These are phyloP conservation scores for Phytophthora cactorum DNA, from an alignment of 352 stramenopile genomes.

Conservation along the genomic window DNA sequence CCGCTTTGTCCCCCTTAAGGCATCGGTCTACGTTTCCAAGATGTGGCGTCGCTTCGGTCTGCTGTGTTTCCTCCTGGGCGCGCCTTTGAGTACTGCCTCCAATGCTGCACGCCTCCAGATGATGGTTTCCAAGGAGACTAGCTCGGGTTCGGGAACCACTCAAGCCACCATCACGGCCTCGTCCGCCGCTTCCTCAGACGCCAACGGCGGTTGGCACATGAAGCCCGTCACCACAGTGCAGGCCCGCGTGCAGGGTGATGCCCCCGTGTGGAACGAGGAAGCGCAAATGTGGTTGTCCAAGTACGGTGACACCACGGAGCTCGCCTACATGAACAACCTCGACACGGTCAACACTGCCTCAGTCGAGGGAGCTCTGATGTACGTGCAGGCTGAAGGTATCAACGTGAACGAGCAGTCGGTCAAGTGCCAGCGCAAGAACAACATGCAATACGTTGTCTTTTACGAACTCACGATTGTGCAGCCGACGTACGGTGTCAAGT, in stretches of 20 bases:
- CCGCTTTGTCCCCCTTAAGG: constrained; percentile 8
- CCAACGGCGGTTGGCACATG: constrained; percentile 34
- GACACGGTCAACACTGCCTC: constrained; percentile 67
- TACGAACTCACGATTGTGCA: constrained; percentile 65
- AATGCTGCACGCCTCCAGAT: constrained; percentile 14
- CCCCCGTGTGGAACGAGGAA: constrained; percentile 45
- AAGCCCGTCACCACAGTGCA: constrained; percentile 48
- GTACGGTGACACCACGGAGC: constrained; percentile 47
- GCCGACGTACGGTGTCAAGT: constrained; percentile 47
- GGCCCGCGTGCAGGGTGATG: constrained; percentile 58
- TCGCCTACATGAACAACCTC: constrained; percentile 47
- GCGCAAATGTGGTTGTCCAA: constrained; percentile 40
- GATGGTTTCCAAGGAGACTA: constrained; percentile 5
- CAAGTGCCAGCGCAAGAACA: constrained; percentile 68
- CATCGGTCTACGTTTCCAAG: constrained; percentile 3
- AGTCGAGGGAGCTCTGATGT: constrained; percentile 68
- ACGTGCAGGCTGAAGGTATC: constrained; percentile 69
- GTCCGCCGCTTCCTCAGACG: neutral
- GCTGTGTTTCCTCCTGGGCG: constrained; percentile 16
- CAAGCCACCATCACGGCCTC: constrained; percentile 8
- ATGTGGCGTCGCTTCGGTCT: constrained; percentile 25
- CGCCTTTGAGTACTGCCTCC: constrained; percentile 4
- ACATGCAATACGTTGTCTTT: constrained; percentile 67
- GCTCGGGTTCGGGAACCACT: neutral
- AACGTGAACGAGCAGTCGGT: constrained; percentile 48